phyloP scores from a whole-genome alignment of 1,139 yeast species.

The Candida gigantensis region DNA sequence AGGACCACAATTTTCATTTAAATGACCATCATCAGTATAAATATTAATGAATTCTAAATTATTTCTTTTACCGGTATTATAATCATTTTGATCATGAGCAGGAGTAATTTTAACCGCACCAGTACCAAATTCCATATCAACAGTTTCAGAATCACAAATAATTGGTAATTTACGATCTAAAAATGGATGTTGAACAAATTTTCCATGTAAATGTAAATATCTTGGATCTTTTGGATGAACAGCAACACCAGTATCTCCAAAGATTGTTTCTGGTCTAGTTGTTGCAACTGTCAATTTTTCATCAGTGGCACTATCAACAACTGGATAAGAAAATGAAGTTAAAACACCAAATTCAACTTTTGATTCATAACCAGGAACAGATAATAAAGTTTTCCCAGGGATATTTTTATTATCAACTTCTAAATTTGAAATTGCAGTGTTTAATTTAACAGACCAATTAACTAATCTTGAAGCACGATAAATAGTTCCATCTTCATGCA shows the following conservation, averaged over 20 bases:
- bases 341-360: constrained; percentile 95
- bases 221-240: constrained; percentile 94
- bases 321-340: constrained; percentile 90
- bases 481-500: constrained; percentile 93
- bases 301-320: constrained; percentile 66
- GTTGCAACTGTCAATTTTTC: constrained; percentile 93
- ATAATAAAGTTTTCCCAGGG: constrained; percentile 74
- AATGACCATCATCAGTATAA: constrained; percentile 85
- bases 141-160: constrained; percentile 87
- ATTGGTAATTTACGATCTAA: constrained; percentile 84
- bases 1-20: constrained; percentile 88
- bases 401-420: constrained; percentile 94
- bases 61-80: constrained; percentile 93
- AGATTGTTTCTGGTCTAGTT: constrained; percentile 97
- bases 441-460: constrained; percentile 94
- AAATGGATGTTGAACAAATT: constrained; percentile 88
- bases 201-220: constrained; percentile 93
- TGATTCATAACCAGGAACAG: constrained; percentile 88
- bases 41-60: constrained; percentile 85
- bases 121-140: constrained; percentile 98
- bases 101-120: constrained; percentile 99
- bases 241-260: constrained; percentile 97
- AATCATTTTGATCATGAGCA: constrained; percentile 97
- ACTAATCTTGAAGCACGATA: constrained; percentile 93
- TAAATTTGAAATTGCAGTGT: constrained; percentile 92